Conservation (phyloP, 352 stramenopile species). For the Pythium apleroticum region DNA sequence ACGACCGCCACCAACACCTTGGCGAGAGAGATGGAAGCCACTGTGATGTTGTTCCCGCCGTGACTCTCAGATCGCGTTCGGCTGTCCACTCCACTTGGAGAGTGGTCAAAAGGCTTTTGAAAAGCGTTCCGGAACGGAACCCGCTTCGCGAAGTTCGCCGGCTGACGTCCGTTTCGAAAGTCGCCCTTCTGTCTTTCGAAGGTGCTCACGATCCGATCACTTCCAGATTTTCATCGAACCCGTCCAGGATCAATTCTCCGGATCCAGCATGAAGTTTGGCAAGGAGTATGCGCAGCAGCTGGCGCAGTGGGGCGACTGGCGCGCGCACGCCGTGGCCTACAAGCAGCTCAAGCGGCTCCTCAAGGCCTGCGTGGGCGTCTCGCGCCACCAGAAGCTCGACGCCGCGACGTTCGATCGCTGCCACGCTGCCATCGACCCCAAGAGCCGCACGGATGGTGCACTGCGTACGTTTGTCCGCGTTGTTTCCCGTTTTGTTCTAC, state of each 20-base stretch:
- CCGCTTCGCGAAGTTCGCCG: not conserved
- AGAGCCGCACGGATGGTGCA: slow-evolving; percentile 1
- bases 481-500: not conserved
- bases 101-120: not conserved
- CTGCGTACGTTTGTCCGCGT: slow-evolving; percentile 11
- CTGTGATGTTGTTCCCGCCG: not conserved
- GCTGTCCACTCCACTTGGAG: not conserved
- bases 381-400: slow-evolving; percentile 9
- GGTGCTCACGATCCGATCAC: too few species aligned
- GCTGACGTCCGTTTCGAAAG: not conserved
- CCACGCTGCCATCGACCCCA: not conserved
- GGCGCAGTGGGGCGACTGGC: slow-evolving; percentile 7
- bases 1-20: not conserved
- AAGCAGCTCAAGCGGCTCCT: slow-evolving; percentile 17
- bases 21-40: too few species aligned
- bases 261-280: slow-evolving; percentile 16
- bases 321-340: slow-evolving; percentile 11
- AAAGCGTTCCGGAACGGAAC: not conserved
- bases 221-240: too few species aligned
- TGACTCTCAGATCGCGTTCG: not conserved
- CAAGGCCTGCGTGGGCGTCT: slow-evolving; percentile 14
- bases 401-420: slow-evolving; percentile 4
- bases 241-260: too few species aligned
- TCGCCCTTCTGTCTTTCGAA: not conserved
- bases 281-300: slow-evolving; percentile 13